Evolutionary conservation across 768 basidiomycete species (phyloP).

Genomic region (Hemileccinum impolitum): DNA sequence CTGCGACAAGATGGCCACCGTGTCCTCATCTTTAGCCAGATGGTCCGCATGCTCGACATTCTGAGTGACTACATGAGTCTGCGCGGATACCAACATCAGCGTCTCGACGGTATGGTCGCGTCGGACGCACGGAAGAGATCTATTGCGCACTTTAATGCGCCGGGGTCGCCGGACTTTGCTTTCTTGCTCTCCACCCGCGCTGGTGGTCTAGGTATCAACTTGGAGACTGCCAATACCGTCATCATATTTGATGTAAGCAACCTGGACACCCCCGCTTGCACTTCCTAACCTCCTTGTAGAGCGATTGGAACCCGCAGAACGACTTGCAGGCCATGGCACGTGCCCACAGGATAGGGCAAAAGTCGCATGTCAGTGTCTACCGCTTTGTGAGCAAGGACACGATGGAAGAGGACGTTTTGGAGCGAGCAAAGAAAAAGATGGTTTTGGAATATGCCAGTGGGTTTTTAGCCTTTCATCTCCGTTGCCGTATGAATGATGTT

Average conservation of each 20-base stretch:
- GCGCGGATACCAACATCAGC: constrained; percentile 88
- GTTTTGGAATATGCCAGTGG: constrained; percentile 97
- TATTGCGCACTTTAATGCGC: constrained; percentile 95
- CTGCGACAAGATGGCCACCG: constrained; percentile 92
- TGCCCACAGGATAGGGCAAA: constrained; percentile 98
- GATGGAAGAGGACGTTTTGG: constrained; percentile 98
- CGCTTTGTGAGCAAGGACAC: constrained; percentile 99
- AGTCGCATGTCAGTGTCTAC: constrained; percentile 97
- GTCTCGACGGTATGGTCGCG: constrained; percentile 92
- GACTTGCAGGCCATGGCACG: constrained; percentile 99
- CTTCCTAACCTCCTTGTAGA: constrained; percentile 46
- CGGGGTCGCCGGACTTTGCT: constrained; percentile 91
- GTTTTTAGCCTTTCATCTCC: constrained; percentile 37
- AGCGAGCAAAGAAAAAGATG: constrained; percentile 99
- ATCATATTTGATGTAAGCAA: constrained; percentile 93
- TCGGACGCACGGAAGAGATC: constrained; percentile 92
- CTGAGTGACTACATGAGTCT: constrained; percentile 94
- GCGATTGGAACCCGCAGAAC: constrained; percentile 98
- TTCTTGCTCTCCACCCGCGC: constrained; percentile 96
- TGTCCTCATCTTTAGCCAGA: constrained; percentile 98
- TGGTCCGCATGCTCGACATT: constrained; percentile 99
- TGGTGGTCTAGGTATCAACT: constrained; percentile 96
- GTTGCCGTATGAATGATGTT: constrained; percentile 7
- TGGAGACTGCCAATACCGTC: constrained; percentile 98
- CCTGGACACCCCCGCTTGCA: not conserved